Evolutionary conservation across 306 rosid species (phyloP).

Genomic region (Luffa aegyptiaca): DNA sequence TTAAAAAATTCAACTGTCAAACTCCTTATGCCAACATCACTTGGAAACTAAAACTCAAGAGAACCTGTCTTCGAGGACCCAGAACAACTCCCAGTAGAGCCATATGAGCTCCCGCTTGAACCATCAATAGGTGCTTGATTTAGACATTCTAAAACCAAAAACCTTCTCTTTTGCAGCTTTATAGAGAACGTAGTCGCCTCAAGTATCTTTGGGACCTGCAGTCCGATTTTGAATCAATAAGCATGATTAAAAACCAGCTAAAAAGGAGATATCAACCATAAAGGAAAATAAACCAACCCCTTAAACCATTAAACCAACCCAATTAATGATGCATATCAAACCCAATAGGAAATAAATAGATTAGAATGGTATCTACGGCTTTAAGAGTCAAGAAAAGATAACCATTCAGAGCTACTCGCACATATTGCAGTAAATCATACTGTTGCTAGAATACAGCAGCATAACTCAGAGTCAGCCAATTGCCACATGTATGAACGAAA

Average conservation of each 20-base stretch:
- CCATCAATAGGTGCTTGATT: constrained; percentile 84
- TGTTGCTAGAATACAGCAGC: neutral
- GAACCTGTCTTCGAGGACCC: constrained; percentile 43
- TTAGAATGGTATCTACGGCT: neutral
- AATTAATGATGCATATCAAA: neutral
- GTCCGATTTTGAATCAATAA: neutral
- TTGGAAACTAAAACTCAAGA: constrained; percentile 48
- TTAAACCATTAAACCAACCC: neutral
- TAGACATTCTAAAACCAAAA: constrained; percentile 68
- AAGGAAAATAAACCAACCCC: neutral
- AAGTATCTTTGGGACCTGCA: constrained; percentile 73
- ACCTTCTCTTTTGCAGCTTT: constrained; percentile 70
- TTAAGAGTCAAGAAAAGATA: neutral
- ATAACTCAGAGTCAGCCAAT: neutral
- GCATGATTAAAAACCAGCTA: neutral
- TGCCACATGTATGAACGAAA: neutral
- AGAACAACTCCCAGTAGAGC: constrained; percentile 62
- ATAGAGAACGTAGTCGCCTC: constrained; percentile 70
- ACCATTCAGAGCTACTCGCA: neutral
- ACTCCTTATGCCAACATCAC: neutral
- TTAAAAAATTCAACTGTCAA: neutral
- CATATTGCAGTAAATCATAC: neutral
- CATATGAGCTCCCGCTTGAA: constrained; percentile 66
- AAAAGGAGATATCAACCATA: neutral
- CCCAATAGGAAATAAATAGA: neutral